phyloP scores from a whole-genome alignment of 2,329 filamentous ascomycete species.

The Xylariales sp. region DNA sequence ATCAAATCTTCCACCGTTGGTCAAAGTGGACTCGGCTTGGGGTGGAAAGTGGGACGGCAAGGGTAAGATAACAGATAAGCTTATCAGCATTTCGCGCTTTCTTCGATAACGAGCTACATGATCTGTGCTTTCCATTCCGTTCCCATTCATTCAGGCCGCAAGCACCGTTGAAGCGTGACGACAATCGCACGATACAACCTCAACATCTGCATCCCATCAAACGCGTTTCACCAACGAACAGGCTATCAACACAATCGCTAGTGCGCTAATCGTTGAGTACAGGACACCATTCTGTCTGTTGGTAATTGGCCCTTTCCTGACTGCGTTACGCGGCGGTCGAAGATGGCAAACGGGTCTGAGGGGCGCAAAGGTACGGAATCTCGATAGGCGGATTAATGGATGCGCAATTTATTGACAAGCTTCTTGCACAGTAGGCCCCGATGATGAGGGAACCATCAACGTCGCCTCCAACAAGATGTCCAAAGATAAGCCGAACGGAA shows the following conservation, averaged over 20 bases:
- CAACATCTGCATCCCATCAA: neutral
- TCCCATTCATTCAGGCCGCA: neutral
- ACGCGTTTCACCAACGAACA: neutral
- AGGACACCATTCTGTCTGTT: too few relatives aligned
- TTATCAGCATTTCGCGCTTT: neutral
- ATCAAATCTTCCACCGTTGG: too few relatives aligned
- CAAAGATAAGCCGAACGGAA: constrained; percentile 40
- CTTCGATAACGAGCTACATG: too few relatives aligned
- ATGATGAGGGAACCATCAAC: constrained; percentile 58
- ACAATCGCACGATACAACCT: neutral
- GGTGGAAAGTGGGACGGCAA: neutral
- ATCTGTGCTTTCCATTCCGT: neutral
- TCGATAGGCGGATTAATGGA: neutral
- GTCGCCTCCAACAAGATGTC: constrained; percentile 53
- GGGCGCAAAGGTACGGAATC: constrained; percentile 12
- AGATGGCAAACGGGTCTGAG: constrained; percentile 10
- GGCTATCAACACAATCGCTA: too few relatives aligned
- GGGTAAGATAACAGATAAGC: neutral
- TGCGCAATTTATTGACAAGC: neutral
- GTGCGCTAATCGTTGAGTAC: too few relatives aligned
- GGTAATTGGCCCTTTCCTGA: too few relatives aligned
- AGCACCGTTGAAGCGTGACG: neutral
- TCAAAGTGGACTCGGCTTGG: too few relatives aligned
- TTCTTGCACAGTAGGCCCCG: constrained; percentile 26
- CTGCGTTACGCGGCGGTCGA: too few relatives aligned